Base-by-base conservation (phyloP, 768 basidiomycete species). In the Phanerochaete sordida region DNA sequence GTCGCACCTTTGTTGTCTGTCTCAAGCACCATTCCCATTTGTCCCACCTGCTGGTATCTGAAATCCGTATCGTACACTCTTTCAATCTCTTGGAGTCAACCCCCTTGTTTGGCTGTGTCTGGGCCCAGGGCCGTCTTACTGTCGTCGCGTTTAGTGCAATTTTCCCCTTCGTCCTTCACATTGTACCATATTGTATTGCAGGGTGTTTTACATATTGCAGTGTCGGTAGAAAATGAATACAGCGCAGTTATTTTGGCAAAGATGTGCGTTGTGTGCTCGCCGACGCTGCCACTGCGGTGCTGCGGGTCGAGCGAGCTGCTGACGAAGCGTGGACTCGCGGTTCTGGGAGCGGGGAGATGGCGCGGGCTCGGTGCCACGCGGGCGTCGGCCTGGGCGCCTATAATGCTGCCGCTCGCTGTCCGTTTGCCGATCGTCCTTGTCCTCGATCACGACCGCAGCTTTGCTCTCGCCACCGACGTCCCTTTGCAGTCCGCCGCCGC, bases 371-470 rank as follows among this genome's bases (percentile, higher is more conserved):
- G 39, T 43, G 39, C 39, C 39, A 43, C 39, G 39, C 39, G 47
- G 47, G 47, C 51, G 30, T 33, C 28, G 30, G 28, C 7, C 5
- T 45, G n/a, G 57, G 57, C 57, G 57, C 33, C 47, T 49, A 58
- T 6, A 3, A 26, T 21, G 21, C 35, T 48, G 37, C 58, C 52
- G 58, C 58, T 59, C 58, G 58, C 51, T 23, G 58, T 54, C 24
- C 26, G 33, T 31, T 31, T 26, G 5, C 13, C 57, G 58, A 44
- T 54, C 47, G 51, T 33, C 23, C 24, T 52, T 11, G 51, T 23
- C 24, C 13, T 52, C 51, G 30, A 37, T 37, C 51, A 52, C 51
- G 13, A 23, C 15, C 15, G 11, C 39, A 6, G 39, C 33, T 35
- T 35, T 35, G 33, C 33, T 35, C 33, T 35, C 33, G 33, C 13